Conservation (phyloP, 78 protist species). For the Dictyostelium brefeldianum region DNA sequence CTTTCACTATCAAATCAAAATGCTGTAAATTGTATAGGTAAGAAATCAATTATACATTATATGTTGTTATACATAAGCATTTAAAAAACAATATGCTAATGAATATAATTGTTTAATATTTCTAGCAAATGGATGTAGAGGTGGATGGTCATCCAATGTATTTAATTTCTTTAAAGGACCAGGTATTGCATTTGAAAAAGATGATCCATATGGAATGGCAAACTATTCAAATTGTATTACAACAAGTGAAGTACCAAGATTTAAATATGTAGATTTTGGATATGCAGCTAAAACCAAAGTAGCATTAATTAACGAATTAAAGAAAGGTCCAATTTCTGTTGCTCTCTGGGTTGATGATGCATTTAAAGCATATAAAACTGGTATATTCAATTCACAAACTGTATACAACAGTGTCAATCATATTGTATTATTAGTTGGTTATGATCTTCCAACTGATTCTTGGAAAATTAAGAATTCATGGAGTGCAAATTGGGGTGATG, state of each 20-base stretch:
- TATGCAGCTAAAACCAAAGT: not conserved
- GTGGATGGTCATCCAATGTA: not conserved
- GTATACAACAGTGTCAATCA: not conserved
- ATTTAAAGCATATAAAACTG: not conserved
- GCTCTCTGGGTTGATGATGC: constrained; percentile 5
- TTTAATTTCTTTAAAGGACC: not conserved
- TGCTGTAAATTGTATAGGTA: constrained; percentile 24
- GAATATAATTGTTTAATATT: no score
- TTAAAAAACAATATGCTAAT: no score
- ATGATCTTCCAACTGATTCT: constrained; percentile 2
- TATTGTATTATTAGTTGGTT: constrained; percentile 31
- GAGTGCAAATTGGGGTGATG: not conserved
- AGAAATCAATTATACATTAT: no score
- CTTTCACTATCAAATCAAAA: constrained; percentile 17
- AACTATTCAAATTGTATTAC: no score
- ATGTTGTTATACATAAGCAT: no score
- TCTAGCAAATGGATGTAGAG: not conserved
- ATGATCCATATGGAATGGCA: not conserved
- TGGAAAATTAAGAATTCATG: constrained; percentile 25
- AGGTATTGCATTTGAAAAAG: not conserved
- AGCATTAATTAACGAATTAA: not conserved
- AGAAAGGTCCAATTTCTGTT: constrained; percentile 23
- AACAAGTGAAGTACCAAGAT: not conserved
- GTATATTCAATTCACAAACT: not conserved
- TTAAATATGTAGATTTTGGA: not conserved